Conservation (phyloP, 2,329 filamentous ascomycete species). For the Dothistroma pini region DNA sequence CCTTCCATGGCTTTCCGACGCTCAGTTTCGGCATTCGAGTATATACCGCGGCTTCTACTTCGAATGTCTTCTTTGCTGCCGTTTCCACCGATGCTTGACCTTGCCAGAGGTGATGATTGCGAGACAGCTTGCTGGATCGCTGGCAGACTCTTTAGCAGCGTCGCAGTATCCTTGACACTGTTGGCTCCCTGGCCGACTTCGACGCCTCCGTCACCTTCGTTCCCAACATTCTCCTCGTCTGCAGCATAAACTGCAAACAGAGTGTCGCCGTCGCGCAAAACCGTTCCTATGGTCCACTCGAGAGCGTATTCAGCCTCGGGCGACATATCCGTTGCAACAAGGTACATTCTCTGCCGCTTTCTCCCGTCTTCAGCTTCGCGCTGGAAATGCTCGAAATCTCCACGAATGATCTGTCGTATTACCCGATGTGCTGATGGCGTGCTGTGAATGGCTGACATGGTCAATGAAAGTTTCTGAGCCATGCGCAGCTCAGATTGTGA, state of each 20-base stretch:
- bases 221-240: constrained; percentile 68
- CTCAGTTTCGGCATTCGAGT: constrained; percentile 65
- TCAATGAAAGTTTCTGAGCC: constrained; percentile 79
- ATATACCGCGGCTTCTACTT: constrained; percentile 36
- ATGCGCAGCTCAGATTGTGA: constrained; percentile 80
- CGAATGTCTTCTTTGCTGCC: constrained; percentile 18
- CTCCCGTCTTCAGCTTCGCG: constrained; percentile 75
- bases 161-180: constrained; percentile 71
- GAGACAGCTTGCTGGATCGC: constrained; percentile 33
- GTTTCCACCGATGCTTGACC: constrained; percentile 12
- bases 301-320: constrained; percentile 92
- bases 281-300: constrained; percentile 96
- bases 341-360: constrained; percentile 77
- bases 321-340: constrained; percentile 93
- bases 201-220: constrained; percentile 46
- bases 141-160: constrained; percentile 63
- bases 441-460: constrained; percentile 73
- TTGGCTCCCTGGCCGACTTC: constrained; percentile 68
- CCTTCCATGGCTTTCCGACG: constrained; percentile 74
- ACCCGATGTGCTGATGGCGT: constrained; percentile 74
- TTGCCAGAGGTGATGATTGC: constrained; percentile 28
- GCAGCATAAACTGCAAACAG: constrained; percentile 90
- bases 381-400: constrained; percentile 74
- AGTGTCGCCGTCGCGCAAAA: constrained; percentile 89
- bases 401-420: constrained; percentile 84